Base-by-base conservation (phyloP, 768 basidiomycete genomes). In the Rhodosporidiobolus sp. region DNA sequence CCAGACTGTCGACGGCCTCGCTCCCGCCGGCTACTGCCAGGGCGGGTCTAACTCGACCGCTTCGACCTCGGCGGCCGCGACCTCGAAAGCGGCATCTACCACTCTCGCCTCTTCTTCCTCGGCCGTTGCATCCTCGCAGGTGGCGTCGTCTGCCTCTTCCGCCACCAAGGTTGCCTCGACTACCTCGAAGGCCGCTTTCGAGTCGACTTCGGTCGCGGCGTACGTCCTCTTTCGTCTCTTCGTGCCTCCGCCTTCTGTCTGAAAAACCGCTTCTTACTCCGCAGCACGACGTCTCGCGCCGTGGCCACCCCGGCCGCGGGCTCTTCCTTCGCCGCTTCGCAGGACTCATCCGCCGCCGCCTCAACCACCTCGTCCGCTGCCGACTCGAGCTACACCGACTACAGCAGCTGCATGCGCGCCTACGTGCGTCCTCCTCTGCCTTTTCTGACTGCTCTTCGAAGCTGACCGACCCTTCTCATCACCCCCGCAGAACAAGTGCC, bases 321-420 rank as follows among this genome's bases (percentile, higher is more conserved):
- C 26, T 38, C 63, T 7, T 12, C 63, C 19, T 10, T 24, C n/a
- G 28, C 63, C 19, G 16, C 46, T 1, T 50, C 61, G 14, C 38
- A 43, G 38, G 38, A 14, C 38, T 49, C 48, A 2, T 19, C 48
- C 28, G 4, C 22, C 12, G 30, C 61, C 24, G 32, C 48, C 11
- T 3, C 61, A 2, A 22, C 11, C 48, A 3, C 57, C 6, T n/a
- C 43, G 4, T 59, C 57, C 12, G 14, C 28, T 24, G 12, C 50
- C 26, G 12, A 19, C 56, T 57, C 35, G 19, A 17, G 3, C 30
- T 63, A 34, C 52, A 54, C 50, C 30, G 63, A 54, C 63, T 64
- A 64, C 35, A 53, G 26, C 54, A n/a, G 34, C 52, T 54, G 63
- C 35, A 54, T 64, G 63, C 63, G 63, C 19, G 52, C 63, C 19